These are phyloP conservation scores for Pichia sp. DNA, from an alignment of 1,139 yeast species.

Conservation along the genomic window DNA sequence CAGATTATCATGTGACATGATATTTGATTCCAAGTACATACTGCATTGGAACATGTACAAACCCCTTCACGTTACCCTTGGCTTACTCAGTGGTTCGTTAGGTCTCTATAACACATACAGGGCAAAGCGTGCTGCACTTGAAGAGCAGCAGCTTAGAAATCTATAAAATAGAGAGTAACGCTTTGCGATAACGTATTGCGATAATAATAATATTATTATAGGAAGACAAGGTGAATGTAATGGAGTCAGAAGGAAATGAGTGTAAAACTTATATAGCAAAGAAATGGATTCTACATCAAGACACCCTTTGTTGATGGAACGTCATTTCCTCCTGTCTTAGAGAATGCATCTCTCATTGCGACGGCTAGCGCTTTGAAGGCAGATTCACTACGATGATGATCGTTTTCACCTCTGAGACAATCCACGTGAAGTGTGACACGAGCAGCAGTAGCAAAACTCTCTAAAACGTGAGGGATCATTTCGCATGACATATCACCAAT, in stretches of 20 bases:
- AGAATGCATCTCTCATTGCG: constrained; percentile 81
- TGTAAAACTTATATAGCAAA: neutral
- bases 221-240: too few relatives aligned
- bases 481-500: constrained; percentile 90
- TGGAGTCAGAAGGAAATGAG: too few relatives aligned
- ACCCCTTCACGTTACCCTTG: constrained; percentile 24
- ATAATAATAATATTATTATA: too few relatives aligned
- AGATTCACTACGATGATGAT: constrained; percentile 92
- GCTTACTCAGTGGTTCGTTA: constrained; percentile 32
- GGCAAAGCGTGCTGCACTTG: constrained; percentile 21
- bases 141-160: constrained; percentile 1
- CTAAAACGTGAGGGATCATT: constrained; percentile 95
- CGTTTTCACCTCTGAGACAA: constrained; percentile 86
- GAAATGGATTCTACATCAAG: constrained; percentile 37
- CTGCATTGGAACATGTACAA: constrained; percentile 27
- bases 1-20: constrained; percentile 34
- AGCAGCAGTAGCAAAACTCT: constrained; percentile 90
- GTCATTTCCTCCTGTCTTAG: constrained; percentile 79
- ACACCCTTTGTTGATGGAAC: constrained; percentile 98
- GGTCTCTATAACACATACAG: constrained; percentile 37
- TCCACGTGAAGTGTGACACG: constrained; percentile 90
- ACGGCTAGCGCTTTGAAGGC: constrained; percentile 95
- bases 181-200: too few relatives aligned
- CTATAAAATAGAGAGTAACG: too few relatives aligned
- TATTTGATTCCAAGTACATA: constrained; percentile 37